These are phyloP conservation scores for Botrytis elliptica DNA, from an alignment of 2,329 filamentous ascomycete species.

Conservation along the genomic window DNA sequence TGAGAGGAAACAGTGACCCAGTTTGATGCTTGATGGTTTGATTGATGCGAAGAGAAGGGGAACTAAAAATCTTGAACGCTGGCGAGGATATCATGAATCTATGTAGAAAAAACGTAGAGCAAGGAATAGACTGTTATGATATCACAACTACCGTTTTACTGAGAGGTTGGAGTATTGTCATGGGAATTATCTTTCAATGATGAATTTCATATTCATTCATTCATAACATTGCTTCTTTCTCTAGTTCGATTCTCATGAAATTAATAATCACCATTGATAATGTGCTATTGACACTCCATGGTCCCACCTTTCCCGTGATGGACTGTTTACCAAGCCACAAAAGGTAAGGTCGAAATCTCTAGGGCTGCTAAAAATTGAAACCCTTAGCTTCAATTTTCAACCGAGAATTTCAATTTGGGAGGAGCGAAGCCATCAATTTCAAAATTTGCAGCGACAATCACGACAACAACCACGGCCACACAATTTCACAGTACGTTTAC, in stretches of 20 bases:
- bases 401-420: slow-evolving; percentile 21
- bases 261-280: neutral
- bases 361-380: slow-evolving; percentile 20
- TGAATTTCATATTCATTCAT: neutral
- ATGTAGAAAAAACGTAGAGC: neutral
- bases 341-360: slow-evolving; percentile 14
- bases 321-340: slow-evolving; percentile 1
- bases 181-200: neutral
- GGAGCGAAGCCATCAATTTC: slow-evolving; percentile 20
- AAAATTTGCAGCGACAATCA: slow-evolving; percentile 35
- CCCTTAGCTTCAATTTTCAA: slow-evolving; percentile 23
- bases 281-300: slow-evolving; percentile 4
- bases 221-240: neutral
- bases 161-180: neutral
- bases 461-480: slow-evolving; percentile 48
- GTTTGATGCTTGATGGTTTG: neutral
- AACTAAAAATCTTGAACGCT: neutral
- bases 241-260: neutral
- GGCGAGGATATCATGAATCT: slow-evolving; percentile 10
- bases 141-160: neutral
- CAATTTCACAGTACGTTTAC: slow-evolving; percentile 48
- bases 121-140: neutral
- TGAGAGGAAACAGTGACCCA: neutral
- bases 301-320: slow-evolving; percentile 7
- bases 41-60: neutral